Conservation (phyloP, 345 rosid species). For the Cardiospermum halicacabum region DNA sequence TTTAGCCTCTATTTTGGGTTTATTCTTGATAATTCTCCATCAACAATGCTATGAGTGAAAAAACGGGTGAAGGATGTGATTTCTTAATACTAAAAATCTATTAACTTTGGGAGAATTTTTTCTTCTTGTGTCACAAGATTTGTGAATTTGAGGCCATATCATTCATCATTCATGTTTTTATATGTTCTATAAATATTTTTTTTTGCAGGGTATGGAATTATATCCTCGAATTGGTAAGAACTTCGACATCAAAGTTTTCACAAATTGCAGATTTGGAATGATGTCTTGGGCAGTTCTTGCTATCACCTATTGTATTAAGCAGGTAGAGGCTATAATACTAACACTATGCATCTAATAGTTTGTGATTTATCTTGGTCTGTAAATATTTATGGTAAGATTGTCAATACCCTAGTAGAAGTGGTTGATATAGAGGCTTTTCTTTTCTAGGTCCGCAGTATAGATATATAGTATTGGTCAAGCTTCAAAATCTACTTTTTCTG, state of each 20-base stretch:
- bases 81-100: neutral
- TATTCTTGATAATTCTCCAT: neutral
- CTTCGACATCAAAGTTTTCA: slow-evolving; percentile 97
- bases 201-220: slow-evolving; percentile 92
- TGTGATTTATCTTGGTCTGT: neutral
- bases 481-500: neutral
- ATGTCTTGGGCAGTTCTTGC: slow-evolving; percentile 99
- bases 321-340: slow-evolving; percentile 42
- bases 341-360: slow-evolving; percentile 3
- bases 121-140: neutral
- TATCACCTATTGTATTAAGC: slow-evolving; percentile 96
- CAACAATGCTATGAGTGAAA: neutral
- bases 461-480: neutral
- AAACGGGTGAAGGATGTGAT: neutral
- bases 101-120: neutral
- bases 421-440: neutral
- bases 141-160: slow-evolving; percentile 8
- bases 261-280: slow-evolving; percentile 98
- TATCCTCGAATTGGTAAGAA: slow-evolving; percentile 96
- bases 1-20: neutral
- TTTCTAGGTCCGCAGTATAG: neutral
- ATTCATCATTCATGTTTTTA: slow-evolving; percentile 19
- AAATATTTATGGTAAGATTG: neutral
- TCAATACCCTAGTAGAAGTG: neutral
- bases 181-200: neutral